Evolutionary conservation across 2,329 filamentous ascomycete species (phyloP), one percentile per base, ranked within the genome.

Genomic region (Grosmannia huntii): DNA sequence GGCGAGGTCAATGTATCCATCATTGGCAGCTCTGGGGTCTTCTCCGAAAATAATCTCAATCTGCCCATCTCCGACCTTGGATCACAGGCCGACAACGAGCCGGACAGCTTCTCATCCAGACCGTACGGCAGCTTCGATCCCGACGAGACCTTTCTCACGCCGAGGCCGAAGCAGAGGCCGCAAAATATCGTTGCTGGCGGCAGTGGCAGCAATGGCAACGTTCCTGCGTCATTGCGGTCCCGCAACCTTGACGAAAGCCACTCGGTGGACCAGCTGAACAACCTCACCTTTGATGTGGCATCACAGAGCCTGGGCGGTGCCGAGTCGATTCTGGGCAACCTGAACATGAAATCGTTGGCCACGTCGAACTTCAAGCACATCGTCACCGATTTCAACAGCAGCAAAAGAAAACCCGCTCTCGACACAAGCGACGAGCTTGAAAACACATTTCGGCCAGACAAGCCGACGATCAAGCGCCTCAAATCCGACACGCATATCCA

Each of bases 221-320:
- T 57, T 61, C 70, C 61, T 55, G 64, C 56, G 64, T 52, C 60
- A 3, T 66, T 62, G 60, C 68, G 53, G 49, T 59, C 59, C 5
- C 55, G 53, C 27, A 54, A 59, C 16, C 53, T 57, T 23, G 53
- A 58, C 3, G 36, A 67, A 19, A 71, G 68, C 44, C 73, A 75
- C 58, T 78, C 78, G 2, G 68, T 72, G 3, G 75, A 78, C 55
- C 75, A 78, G 61, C 68, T 79, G n/a, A 74, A 75, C 60, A 80
- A 77, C 57, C 65, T 77, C 55, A 77, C 78, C 0, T 74, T 77
- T 56, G 71, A 79, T n/a, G 74, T 77, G 11, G 74, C 71, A 11
- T 82, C 79, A 4, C 80, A 83, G 62, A 82, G 79, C 60, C 71
- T 83, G 3, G 78, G 76, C 11, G 77, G 76, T 5, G 72, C 75